Evolutionary conservation across 805 yeast species (phyloP), one percentile per base, ranked within the genome.

Genomic region (Maudiozyma barnettii): DNA sequence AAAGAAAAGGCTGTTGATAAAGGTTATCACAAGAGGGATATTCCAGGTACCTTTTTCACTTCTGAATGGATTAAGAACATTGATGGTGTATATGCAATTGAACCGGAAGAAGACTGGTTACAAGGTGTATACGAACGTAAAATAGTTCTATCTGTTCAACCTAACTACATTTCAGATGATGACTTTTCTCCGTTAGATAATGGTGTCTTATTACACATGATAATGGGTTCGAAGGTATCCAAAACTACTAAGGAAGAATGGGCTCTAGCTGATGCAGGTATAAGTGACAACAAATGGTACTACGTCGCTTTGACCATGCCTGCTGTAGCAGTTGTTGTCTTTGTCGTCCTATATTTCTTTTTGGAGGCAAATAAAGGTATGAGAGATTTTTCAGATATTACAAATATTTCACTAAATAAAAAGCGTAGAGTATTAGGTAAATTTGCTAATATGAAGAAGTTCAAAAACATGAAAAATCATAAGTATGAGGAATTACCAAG

Each of bases 71-170:
- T 86, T 8, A 66, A 71, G 29, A 75, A 74, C 52, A 69, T 68
- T 20, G 75, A 76, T 49, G 96, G 96, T 13, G 75, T 70, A 54
- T 77, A 67, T 53, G 81, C 91, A 3, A 60, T 88, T 39, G 77
- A 77, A 36, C 67, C 86, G 38, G 62, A 74, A 35, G 78, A 76
- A 47, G 78, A 73, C 12, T 87, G 95, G 90, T 67, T 87, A 30
- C 70, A 70, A 36, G 81, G 75, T 4, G 63, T 68, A 53, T 76
- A 71, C 54, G 68, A 70, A 49, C 77, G 76, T 56, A 74, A 75
- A 51, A 80, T 84, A 12, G 69, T 81, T 44, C 66, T 88, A 39
- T 72, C 90, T 2, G 73, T 88, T 43, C 96, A 89, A 64, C 91
- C 95, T 1, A 82, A 79, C 46, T 70, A 69, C 41, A 71, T 81